Evolutionary conservation across 352 stramenopile genomes (phyloP).

Genomic region (Pythium sp.): DNA sequence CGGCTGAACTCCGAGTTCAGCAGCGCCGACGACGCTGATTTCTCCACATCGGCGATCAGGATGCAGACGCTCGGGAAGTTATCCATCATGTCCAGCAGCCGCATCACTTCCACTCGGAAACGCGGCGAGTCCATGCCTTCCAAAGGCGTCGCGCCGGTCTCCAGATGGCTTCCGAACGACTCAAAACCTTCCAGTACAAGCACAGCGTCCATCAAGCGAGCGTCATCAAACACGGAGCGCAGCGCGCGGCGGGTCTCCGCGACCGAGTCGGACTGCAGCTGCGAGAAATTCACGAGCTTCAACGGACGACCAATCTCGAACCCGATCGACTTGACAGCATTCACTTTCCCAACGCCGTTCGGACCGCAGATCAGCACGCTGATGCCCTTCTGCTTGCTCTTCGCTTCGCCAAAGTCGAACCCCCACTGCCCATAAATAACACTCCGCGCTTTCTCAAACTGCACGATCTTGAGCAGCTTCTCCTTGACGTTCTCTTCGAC

Average conservation of each 20-base stretch:
- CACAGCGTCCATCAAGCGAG: conserved; percentile 82
- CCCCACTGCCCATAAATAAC: conserved; percentile 87
- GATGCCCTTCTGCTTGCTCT: conserved; percentile 83
- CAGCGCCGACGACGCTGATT: conserved; percentile 37
- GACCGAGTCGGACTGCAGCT: conserved; percentile 71
- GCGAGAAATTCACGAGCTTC: conserved; percentile 79
- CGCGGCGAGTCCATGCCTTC: conserved; percentile 69
- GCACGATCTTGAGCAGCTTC: conserved; percentile 65
- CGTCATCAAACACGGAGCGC: conserved; percentile 83
- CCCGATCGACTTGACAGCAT: conserved; percentile 71
- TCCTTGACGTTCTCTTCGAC: conserved; percentile 62
- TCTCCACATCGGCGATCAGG: conserved; percentile 69
- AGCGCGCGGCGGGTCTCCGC: conserved; percentile 76
- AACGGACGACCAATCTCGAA: conserved; percentile 82
- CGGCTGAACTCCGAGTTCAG: conserved; percentile 67
- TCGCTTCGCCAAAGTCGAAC: conserved; percentile 78
- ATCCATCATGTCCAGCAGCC: conserved; percentile 76
- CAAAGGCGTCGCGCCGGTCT: conserved; percentile 44
- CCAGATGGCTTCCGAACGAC: conserved; percentile 76
- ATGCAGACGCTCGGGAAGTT: conserved; percentile 79
- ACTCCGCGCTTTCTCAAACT: conserved; percentile 82
- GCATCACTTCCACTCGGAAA: conserved; percentile 72
- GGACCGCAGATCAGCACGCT: conserved; percentile 74
- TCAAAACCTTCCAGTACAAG: conserved; percentile 87
- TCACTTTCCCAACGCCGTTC: conserved; percentile 71